Evolutionary conservation across 164 flowering plant species (phyloP).

Genomic region (Piper betle): DNA sequence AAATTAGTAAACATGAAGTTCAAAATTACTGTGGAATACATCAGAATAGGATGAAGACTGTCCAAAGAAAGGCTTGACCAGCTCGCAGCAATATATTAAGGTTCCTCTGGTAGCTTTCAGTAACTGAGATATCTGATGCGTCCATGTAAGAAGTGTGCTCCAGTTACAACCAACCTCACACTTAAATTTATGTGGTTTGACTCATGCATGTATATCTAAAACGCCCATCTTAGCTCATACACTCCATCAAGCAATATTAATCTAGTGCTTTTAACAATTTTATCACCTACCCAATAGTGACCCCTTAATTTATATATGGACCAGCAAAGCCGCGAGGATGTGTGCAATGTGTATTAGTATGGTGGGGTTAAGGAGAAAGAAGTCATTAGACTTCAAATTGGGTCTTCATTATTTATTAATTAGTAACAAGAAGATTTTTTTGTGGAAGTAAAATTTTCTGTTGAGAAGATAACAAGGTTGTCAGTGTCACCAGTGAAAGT

Average conservation of each 20-base stretch:
- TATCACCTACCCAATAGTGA: not conserved
- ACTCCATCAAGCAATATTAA: not conserved
- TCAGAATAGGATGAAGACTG: too few relatives aligned
- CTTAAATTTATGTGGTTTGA: not conserved
- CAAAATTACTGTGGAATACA: too few relatives aligned
- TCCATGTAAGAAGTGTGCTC: not conserved
- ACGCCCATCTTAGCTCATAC: not conserved
- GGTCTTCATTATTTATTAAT: not conserved
- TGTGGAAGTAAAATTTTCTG: not conserved
- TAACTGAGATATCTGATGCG: slow-evolving; percentile 1
- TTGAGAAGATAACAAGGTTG: not conserved
- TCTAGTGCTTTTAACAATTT: not conserved
- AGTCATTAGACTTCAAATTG: not conserved
- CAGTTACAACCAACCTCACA: not conserved
- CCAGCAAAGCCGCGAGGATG: too few relatives aligned
- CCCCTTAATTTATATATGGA: not conserved
- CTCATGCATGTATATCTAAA: not conserved
- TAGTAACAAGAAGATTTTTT: not conserved
- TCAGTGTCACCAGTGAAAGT: not conserved
- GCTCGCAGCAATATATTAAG: too few relatives aligned
- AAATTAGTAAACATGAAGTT: too few relatives aligned
- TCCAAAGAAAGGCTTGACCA: too few relatives aligned
- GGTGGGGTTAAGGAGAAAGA: not conserved
- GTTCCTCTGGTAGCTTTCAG: not conserved
- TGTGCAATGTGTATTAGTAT: not conserved